Evolutionary conservation across 2,329 filamentous ascomycete genomes (phyloP), one percentile per base, ranked within the genome.

Genomic region (Scedosporium dehoogii): DNA sequence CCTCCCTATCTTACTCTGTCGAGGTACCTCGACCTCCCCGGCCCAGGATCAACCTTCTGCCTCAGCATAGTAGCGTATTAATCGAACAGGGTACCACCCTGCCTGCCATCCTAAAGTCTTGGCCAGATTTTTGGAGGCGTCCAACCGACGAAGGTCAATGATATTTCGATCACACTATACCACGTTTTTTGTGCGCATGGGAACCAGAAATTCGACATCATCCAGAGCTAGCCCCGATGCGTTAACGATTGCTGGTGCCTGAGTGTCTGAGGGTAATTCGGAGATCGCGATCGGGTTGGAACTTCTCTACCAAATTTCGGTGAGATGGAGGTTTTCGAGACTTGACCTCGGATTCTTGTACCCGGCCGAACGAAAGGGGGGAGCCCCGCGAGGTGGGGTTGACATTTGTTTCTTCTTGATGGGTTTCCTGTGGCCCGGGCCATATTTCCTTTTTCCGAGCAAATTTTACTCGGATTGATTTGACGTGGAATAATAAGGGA

Each of bases 121-220:
- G 23, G 27, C 55, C 27, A 58, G 27, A 58, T n/a, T 58, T n/a
- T 58, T 58, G 55, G 55, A 58, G 55, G 25, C 55, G 55, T 33
- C 27, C 25, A 18, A 55, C 51, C 23, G 51, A 55, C 21, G 18
- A 25, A 27, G 21, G 55, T n/a, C 55, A 18, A 10, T 18, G 25
- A n/a, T 23, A 16, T 33, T 27, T 58, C 55, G 55, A 58, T 58
- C 55, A 33, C 55, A 58, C 55, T 38, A 25, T 58, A 41, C 55
- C 55, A 58, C 55, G 55, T 58, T 58, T 58, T 58, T 58, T 29
- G 27, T 41, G 55, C 55, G 27, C 55, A 33, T 38, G 27, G 33
- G n/a, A 58, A 58, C 33, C 55, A 58, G 55, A 58, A 38, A 58
- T 33, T 27, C 33, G 33, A 38, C 51, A 55, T 27, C 51, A 27